Evolutionary conservation across 2,329 filamentous ascomycete genomes (phyloP).

Genomic region (Penicillium italicum): DNA sequence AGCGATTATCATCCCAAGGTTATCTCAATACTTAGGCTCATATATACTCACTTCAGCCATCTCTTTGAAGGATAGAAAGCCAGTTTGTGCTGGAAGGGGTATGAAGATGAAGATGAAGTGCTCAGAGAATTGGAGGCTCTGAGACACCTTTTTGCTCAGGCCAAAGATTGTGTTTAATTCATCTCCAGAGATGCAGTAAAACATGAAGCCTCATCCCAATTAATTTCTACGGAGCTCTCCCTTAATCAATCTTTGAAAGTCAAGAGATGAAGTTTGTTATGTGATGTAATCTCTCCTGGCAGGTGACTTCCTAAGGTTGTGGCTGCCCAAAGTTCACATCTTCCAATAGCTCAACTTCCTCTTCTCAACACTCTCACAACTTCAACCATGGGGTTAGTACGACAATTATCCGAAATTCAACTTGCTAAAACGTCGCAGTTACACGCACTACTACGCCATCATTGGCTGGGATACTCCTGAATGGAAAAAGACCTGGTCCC

Average conservation of each 20-base stretch:
- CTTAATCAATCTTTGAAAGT: not conserved
- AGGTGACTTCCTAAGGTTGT: not conserved
- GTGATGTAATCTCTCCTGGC: not conserved
- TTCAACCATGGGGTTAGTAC: not conserved
- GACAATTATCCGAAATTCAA: not conserved
- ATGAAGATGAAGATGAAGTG: not conserved
- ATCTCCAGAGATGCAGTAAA: not conserved
- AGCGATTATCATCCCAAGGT: not conserved
- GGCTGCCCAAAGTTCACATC: not conserved
- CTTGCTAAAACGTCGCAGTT: conserved; percentile 2
- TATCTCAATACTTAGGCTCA: not conserved
- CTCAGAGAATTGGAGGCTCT: not conserved
- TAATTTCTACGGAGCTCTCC: not conserved
- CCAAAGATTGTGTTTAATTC: too few species aligned
- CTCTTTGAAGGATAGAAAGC: not conserved
- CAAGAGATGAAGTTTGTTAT: not conserved
- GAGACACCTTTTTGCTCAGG: not conserved
- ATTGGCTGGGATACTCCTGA: conserved; percentile 7
- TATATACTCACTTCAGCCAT: not conserved
- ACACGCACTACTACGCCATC: conserved; percentile 20
- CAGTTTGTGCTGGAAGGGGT: too few species aligned
- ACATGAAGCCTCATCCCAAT: not conserved
- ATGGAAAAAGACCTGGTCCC: conserved; percentile 16
- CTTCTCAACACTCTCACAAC: not conserved
- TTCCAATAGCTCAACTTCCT: not conserved